Base-by-base conservation (phyloP, 1,139 yeast genomes). In the Nakaseomyces kungkrabaensis region DNA sequence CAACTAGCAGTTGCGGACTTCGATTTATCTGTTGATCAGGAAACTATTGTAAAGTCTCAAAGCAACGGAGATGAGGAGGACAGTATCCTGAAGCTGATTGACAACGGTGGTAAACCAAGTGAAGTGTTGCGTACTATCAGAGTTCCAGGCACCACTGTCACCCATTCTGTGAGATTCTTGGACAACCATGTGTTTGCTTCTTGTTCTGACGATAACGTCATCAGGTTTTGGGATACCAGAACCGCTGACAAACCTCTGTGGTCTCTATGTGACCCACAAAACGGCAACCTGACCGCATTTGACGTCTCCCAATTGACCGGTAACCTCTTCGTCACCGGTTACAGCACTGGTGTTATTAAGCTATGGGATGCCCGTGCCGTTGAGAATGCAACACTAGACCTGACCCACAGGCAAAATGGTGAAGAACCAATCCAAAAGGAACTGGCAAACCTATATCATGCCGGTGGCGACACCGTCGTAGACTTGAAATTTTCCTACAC, bases 281-380 rank as follows among this genome's bases (percentile, higher is more conserved):
- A 63, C 44, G 67, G 68, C 27, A 59, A 52, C 36, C 49, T 64
- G 17, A 57, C 57, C 9, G 54, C 63, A 1, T 60, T 63, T 43
- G 64, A 60, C 45, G 54, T 56, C 3, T 63, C 68, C 3, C 59
- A 57, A 37, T 51, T 58, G 2, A 53, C 63, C 4, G 61, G 58
- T 38, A 61, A 59, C 32, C 41, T 64, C 34, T 64, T 64, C 44
- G 61, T 59, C 13, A 64, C 66, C 3, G 68, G 68, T 40, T 58
- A 62, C 5, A 59, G 60, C 38, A 59, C 64, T 3, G 68, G 68
- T 47, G 56, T 58, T 37, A 54, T 64, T 46, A 65, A 64, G 48
- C 54, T 65, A 45, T 65, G 68, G 68, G 68, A 65, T 55, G 55
- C 62, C 27, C 60, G 68, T 48, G 60, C 66, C 8, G 60, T 61